Percentiles rank a stretch among this genome's conserved stretches.
Evolutionary conservation across 805 yeast genomes (phyloP).

Genomic region (Zygoascus bituminiphila): DNA sequence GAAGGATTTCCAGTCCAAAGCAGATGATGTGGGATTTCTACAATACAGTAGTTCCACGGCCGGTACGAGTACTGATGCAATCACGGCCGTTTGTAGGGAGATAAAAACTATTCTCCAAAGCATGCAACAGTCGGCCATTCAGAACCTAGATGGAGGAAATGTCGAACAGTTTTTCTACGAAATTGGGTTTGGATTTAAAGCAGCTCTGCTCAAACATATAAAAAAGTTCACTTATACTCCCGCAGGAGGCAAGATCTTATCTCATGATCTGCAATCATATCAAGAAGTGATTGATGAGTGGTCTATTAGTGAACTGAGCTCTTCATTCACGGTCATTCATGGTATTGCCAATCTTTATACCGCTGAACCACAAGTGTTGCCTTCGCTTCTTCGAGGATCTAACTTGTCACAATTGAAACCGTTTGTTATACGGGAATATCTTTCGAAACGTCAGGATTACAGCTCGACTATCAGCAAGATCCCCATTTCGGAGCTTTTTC

Average conservation of each 20-base stretch:
- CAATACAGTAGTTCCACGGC: conserved; percentile 27
- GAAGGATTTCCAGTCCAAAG: conserved; percentile 53
- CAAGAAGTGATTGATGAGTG: conserved; percentile 62
- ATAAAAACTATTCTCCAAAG: conserved; percentile 45
- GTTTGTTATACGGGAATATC: conserved; percentile 50
- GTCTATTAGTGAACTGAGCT: conserved; percentile 52
- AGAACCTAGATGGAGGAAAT: conserved; percentile 40
- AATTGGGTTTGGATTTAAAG: conserved; percentile 51
- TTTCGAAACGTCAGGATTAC: conserved; percentile 63
- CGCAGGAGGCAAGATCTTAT: conserved; percentile 73
- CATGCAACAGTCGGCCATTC: conserved; percentile 34
- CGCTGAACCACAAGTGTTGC: conserved; percentile 71
- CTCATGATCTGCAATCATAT: conserved; percentile 66
- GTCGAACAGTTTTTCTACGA: conserved; percentile 42
- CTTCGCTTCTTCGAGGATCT: conserved; percentile 75
- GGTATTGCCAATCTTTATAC: conserved; percentile 81
- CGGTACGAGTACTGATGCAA: neutral
- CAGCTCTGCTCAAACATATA: conserved; percentile 59
- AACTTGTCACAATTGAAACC: conserved; percentile 44
- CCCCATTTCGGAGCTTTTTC: conserved; percentile 1
- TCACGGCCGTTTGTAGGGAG: conserved; percentile 60
- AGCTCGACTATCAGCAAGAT: conserved; percentile 36
- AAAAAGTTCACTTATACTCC: conserved; percentile 68
- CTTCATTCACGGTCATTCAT: conserved; percentile 59
- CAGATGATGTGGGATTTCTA: conserved; percentile 19